Base-by-base conservation (phyloP, 2,329 filamentous ascomycete species). In the Cadophora gregata region DNA sequence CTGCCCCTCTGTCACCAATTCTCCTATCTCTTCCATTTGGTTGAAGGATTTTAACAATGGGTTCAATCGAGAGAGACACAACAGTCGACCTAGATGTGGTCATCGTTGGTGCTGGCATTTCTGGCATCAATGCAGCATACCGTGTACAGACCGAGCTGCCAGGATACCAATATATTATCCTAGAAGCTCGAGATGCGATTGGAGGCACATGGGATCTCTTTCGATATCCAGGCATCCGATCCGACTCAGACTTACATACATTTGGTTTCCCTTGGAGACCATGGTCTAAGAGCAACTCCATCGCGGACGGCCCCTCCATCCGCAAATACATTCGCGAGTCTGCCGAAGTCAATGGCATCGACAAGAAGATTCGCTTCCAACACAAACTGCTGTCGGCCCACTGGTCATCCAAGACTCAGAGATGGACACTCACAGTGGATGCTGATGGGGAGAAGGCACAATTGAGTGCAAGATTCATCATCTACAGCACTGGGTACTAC, bases 191-290 rank as follows among this genome's bases (percentile, higher is more conserved):
- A 38, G 80, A 84, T 59, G 80, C 82, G 29, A 81, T 94, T 6
- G 92, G 92, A 1, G 92, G 92, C 1, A 95, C 92, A 0, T 94
- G 92, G 92, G 88, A 90, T 73, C 79, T 93, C 1, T 95, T 93
- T 80, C 86, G 84, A 48, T 95, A 93, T 72, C 91, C 90, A 0
- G 90, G 92, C 8, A 89, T 92, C 69, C 81, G 87, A 55, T 88
- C 87, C 1, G 86, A 89, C 68, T 87, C 86, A 0, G 86, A 89
- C 72, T 79, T 89, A 8, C 83, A 83, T 70, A 88, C 86, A 0
- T 89, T 88, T 67, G 86, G 85, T 21, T 93, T 93, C 72, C 78
- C 85, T 1, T 94, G 90, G 87, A 83, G 86, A 50, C 89, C 89
- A 0, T 94, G 91, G 91, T 79, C 79, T 10, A 79, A 85, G 29